A percentile compares a stretch with the other conserved stretches of the same genome.
Conservation (phyloP, 1,284 basidiomycete species). For the Clitocybe nebularis region DNA sequence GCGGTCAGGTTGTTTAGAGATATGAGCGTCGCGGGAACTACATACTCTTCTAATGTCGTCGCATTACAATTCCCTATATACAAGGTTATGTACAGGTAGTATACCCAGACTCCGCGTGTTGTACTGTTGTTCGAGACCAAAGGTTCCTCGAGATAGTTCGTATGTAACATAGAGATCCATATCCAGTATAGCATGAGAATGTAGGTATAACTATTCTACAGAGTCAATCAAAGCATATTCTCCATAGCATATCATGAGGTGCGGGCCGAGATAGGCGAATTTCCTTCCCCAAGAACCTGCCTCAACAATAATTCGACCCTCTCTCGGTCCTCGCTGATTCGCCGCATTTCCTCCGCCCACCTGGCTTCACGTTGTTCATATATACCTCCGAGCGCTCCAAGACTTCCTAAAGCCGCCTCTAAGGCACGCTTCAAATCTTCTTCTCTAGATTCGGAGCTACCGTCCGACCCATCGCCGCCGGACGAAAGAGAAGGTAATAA, state of each 20-base stretch:
- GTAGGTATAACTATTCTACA: no score
- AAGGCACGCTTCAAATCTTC: conserved; percentile 62
- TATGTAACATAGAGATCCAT: no score
- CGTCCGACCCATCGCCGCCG: conserved; percentile 52
- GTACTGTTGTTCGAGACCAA: no score
- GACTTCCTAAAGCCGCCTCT: conserved; percentile 60
- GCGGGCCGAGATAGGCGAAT: conserved; percentile 2
- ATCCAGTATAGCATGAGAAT: no score
- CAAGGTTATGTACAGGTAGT: no score
- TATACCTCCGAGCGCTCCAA: conserved; percentile 55
- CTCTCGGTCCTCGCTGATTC: conserved; percentile 63
- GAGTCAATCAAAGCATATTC: not conserved
- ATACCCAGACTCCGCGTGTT: no score
- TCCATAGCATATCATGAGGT: not conserved
- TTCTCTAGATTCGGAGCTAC: conserved; percentile 48
- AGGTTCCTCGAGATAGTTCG: no score
- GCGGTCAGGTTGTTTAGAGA: no score
- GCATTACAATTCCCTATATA: no score
- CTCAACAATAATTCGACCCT: conserved; percentile 57
- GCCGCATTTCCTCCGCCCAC: conserved; percentile 66
- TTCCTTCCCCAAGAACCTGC: conserved; percentile 54
- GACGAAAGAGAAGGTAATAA: conserved; percentile 37
- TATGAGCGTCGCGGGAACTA: no score
- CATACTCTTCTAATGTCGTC: no score
- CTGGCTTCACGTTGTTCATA: conserved; percentile 64